Conservation (phyloP, 306 rosid genomes). For the Mimosa bimucronata region DNA sequence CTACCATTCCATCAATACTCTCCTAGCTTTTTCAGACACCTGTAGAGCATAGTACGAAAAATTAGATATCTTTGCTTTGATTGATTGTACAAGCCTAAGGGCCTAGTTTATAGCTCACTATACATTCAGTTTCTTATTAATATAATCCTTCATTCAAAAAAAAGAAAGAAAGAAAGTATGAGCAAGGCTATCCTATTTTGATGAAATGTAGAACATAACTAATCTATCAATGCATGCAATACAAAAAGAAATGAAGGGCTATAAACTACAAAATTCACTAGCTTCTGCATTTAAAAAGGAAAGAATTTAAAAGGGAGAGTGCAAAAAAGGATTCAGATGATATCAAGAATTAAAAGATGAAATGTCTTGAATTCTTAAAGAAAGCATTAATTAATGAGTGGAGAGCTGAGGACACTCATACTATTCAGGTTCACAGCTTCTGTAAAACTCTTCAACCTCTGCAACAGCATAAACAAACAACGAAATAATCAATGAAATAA, state of each 20-base stretch:
- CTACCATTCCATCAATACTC: no score
- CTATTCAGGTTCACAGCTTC: constrained; percentile 87
- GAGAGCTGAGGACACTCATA: not conserved
- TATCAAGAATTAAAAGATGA: constrained; percentile 30
- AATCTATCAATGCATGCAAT: not conserved
- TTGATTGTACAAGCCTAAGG: no score
- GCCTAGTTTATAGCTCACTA: no score
- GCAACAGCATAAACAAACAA: constrained; percentile 38
- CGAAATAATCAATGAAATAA: constrained; percentile 25
- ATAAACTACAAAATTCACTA: not conserved
- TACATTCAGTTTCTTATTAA: no score
- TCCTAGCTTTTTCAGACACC: no score
- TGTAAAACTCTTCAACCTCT: no score
- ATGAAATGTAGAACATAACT: not conserved
- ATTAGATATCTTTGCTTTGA: no score
- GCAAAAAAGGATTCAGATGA: not conserved
- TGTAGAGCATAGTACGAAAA: no score
- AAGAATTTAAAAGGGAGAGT: constrained; percentile 5
- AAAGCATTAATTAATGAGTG: not conserved
- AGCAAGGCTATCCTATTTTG: not conserved
- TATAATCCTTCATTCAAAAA: no score
- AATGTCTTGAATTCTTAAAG: not conserved
- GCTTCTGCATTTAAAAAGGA: not conserved
- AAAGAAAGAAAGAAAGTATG: constrained; percentile 26
- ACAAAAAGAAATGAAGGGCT: constrained; percentile 12